Base-by-base conservation (phyloP, 345 rosid genomes). In the Durio zibethinus region DNA sequence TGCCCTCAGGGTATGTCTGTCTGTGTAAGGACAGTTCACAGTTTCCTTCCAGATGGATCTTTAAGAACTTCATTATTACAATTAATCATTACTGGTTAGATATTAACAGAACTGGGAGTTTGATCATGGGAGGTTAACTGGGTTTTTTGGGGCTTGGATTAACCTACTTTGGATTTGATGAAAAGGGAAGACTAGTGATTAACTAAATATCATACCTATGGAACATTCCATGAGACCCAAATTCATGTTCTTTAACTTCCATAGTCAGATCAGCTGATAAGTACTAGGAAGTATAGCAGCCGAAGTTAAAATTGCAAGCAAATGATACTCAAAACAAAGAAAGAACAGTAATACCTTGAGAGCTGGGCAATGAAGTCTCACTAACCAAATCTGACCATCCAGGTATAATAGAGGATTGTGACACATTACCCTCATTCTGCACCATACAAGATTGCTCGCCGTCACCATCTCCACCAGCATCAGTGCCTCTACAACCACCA, bases 401-500 rank as follows among this genome's bases (percentile, higher is more conserved):
- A 75, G 81, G 81, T 10, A 81, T 78, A 86, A 85, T 76, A 50
- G 77, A 76, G 7, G 85, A 85, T 2, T 85, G 79, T 21, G 59
- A 77, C 48, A 81, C 84, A 83, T 69, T 61, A 27, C 56, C 42
- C 43, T 60, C 73, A 65, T 43, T 69, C 40, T 68, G 78, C 68
- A 48, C 27, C 77, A 70, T 47, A 53, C 67, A 79, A 29, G 76
- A 38, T 29, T 54, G 73, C 14, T 50, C 45, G 2, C 65, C 21
- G 29, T 71, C 75, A 11, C 70, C 78, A 29, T 42, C 79, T 33
- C 68, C 73, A 38, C 79, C 78, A 36, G 71, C 78, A 25, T 52
- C 84, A 20, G 83, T 77, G 78, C 64, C 83, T 40, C 86, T 81
- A 11, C 76, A 82, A 61, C 84, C 84, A 53, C 84, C 66, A 67